phyloP scores from a whole-genome alignment of 1,139 yeast genomes.

The Magnusiomyces sp. region DNA sequence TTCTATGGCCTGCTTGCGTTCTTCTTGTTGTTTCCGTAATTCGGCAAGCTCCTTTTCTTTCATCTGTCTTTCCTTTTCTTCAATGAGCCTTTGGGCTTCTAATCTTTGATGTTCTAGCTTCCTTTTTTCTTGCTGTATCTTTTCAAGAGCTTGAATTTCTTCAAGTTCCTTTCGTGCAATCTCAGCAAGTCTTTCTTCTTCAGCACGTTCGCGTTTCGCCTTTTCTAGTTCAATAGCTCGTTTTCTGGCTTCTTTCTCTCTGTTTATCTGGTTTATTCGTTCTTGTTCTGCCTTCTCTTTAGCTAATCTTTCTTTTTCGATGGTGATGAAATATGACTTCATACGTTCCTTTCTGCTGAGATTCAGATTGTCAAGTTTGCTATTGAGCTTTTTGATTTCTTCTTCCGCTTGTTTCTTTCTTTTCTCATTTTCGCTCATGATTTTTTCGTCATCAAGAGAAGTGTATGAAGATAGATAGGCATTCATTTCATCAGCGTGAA shows the following conservation, averaged over 20 bases:
- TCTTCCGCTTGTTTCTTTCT: conserved; percentile 2
- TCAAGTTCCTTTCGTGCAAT: conserved; percentile 15
- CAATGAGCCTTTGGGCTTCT: conserved; percentile 12
- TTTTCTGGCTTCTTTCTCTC: conserved; percentile 20
- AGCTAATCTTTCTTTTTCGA: conserved; percentile 11
- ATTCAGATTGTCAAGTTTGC: conserved; percentile 2
- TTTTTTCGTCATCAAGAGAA: background rate
- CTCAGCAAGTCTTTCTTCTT: conserved; percentile 17
- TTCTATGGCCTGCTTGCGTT: conserved; percentile 5
- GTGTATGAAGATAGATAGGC: background rate
- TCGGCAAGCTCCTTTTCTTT: background rate
- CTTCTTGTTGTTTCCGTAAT: background rate
- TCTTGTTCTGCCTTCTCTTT: conserved; percentile 18
- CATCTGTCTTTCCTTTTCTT: conserved; percentile 15
- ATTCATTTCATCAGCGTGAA: background rate
- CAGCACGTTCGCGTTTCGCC: conserved; percentile 19
- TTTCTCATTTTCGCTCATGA: background rate
- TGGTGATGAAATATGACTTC: background rate
- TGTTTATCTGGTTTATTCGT: conserved; percentile 17
- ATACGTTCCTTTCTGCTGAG: background rate
- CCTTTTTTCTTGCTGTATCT: conserved; percentile 16
- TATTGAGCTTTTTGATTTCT: conserved; percentile 6
- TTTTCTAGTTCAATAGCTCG: conserved; percentile 18
- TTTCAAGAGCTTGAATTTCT: conserved; percentile 14
- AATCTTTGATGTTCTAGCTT: conserved; percentile 18